A percentile compares a stretch with the other conserved stretches of the same genome.
These are phyloP conservation scores for Mesotaenium endlicherianum DNA, from an alignment of 139 green algal species.

Conservation along the genomic window DNA sequence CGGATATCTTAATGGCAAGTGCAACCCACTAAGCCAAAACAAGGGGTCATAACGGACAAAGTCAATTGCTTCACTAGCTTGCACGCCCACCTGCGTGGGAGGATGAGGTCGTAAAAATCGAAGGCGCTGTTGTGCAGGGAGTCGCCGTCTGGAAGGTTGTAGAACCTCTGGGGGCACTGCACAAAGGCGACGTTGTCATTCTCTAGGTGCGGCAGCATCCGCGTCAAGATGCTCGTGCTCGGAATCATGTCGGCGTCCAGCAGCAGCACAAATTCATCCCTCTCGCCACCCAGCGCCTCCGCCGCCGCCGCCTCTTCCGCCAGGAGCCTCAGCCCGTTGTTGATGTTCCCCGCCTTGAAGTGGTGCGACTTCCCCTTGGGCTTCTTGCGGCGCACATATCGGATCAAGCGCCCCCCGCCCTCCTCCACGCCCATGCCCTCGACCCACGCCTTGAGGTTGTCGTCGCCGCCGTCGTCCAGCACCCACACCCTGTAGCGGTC, in stretches of 20 bases:
- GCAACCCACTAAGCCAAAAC: no score
- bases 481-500: conserved; percentile 42
- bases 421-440: neutral
- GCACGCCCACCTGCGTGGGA: conserved; percentile 32
- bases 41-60: no score
- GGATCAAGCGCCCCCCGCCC: conserved; percentile 14
- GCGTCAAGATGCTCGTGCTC: conserved; percentile 19
- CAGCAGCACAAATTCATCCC: conserved; percentile 32
- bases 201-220: conserved; percentile 29
- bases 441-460: conserved; percentile 42
- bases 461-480: conserved; percentile 41
- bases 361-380: conserved; percentile 46
- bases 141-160: conserved; percentile 41
- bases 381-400: conserved; percentile 36
- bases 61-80: no score
- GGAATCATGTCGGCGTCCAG: conserved; percentile 47
- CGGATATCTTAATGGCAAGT: no score
- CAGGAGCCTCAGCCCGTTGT: conserved; percentile 17
- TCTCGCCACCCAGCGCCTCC: no score
- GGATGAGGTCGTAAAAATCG: conserved; percentile 45
- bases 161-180: conserved; percentile 45
- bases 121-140: conserved; percentile 31
- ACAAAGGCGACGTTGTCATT: conserved; percentile 30
- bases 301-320: no score
- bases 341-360: conserved; percentile 51